Conservation (phyloP, 192 early-diverging fungal species). For the Bifiguratus adelaidae region DNA sequence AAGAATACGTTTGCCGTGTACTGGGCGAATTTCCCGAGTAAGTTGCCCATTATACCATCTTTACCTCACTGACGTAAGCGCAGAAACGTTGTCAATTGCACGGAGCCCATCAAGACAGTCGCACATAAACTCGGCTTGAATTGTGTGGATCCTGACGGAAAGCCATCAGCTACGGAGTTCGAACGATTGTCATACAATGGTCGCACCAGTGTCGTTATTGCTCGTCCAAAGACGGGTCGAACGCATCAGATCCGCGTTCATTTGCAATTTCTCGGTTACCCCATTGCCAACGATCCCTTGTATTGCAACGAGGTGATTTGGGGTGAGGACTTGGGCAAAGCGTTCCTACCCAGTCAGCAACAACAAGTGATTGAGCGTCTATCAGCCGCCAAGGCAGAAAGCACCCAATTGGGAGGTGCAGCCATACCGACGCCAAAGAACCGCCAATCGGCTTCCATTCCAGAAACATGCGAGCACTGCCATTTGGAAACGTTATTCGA, state of each 20-base stretch:
- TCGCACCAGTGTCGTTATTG: slow-evolving; percentile 61
- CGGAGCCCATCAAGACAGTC: slow-evolving; percentile 74
- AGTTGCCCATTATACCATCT: neutral
- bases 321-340: slow-evolving; percentile 52
- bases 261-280: slow-evolving; percentile 82
- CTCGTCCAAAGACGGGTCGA: slow-evolving; percentile 80
- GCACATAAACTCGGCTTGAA: slow-evolving; percentile 86
- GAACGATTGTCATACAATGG: slow-evolving; percentile 51
- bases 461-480: slow-evolving; percentile 22
- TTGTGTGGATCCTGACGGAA: slow-evolving; percentile 74
- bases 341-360: slow-evolving; percentile 14
- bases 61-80: neutral
- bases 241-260: slow-evolving; percentile 98
- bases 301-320: slow-evolving; percentile 70
- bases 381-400: neutral
- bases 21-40: slow-evolving; percentile 78
- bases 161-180: slow-evolving; percentile 76
- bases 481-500: too few species aligned
- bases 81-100: slow-evolving; percentile 48
- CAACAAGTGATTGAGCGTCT: slow-evolving; percentile 4
- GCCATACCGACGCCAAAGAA: neutral
- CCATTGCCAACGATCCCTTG: slow-evolving; percentile 93
- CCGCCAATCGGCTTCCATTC: slow-evolving; percentile 50
- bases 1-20: slow-evolving; percentile 86
- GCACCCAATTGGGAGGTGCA: slow-evolving; percentile 3